phyloP scores from a whole-genome alignment of 2,329 filamentous ascomycete species.

The Aureobasidium sp. region DNA sequence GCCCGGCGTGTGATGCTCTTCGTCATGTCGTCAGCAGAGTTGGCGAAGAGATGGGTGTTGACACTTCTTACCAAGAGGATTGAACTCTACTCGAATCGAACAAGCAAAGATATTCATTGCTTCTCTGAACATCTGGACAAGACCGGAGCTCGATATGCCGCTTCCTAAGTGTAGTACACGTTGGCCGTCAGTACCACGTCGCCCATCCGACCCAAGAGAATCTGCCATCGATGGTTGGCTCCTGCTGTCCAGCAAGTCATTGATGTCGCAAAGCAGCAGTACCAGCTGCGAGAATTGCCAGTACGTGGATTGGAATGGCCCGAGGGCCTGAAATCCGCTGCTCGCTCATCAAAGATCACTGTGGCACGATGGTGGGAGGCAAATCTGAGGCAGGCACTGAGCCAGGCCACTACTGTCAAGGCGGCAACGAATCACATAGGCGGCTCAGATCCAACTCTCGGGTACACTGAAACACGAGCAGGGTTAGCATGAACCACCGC shows the following conservation, averaged over 20 bases:
- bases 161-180: too few species aligned
- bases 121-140: neutral
- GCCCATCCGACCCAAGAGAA: neutral
- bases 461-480: neutral
- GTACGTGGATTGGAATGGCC: too few species aligned
- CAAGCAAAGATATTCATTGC: neutral
- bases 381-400: too few species aligned
- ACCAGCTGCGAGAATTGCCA: too few species aligned
- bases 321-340: too few species aligned
- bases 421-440: too few species aligned
- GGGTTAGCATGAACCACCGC: neutral
- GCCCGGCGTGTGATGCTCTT: constrained; percentile 77
- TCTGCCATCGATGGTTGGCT: neutral
- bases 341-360: neutral
- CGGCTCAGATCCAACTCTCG: too few species aligned
- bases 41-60: constrained; percentile 24
- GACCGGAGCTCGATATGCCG: too few species aligned
- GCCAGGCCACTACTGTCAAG: too few species aligned
- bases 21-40: constrained; percentile 70
- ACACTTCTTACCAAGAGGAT: neutral
- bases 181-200: neutral
- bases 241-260: neutral
- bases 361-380: neutral
- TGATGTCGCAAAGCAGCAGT: too few species aligned
- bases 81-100: neutral